Evolutionary conservation across 495 filamentous ascomycete species (phyloP).

Genomic region (Terfezia boudieri): DNA sequence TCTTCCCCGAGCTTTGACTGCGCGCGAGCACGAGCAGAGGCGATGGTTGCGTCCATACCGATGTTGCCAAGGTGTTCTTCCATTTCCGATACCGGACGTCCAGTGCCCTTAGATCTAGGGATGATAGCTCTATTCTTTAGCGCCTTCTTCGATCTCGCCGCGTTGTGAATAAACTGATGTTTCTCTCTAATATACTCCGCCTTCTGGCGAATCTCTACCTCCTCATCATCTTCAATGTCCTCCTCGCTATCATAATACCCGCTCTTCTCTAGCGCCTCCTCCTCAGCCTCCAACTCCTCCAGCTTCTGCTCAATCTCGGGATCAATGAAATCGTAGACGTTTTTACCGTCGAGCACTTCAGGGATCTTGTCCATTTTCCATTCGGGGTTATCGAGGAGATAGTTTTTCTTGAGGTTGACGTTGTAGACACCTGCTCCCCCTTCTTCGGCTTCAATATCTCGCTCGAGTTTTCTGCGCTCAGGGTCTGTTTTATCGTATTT

Average conservation of each 20-base stretch:
- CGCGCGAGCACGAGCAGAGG: slow-evolving; percentile 46
- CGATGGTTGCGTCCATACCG: slow-evolving; percentile 59
- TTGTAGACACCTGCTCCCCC: slow-evolving; percentile 92
- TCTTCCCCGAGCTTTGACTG: slow-evolving; percentile 41
- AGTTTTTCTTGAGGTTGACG: slow-evolving; percentile 70
- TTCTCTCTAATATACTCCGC: slow-evolving; percentile 91
- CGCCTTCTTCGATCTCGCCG: slow-evolving; percentile 72
- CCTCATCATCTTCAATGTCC: slow-evolving; percentile 54
- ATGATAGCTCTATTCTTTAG: slow-evolving; percentile 91
- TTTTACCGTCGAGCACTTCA: slow-evolving; percentile 79
- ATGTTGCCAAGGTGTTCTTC: slow-evolving; percentile 61
- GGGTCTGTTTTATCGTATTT: slow-evolving; percentile 84
- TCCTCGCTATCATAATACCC: slow-evolving; percentile 48
- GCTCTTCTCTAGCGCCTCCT: slow-evolving; percentile 67
- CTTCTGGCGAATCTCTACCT: slow-evolving; percentile 69
- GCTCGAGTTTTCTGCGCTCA: slow-evolving; percentile 49
- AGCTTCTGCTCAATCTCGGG: slow-evolving; percentile 89
- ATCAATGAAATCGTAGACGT: slow-evolving; percentile 91
- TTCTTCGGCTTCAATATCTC: slow-evolving; percentile 78
- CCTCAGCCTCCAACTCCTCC: slow-evolving; percentile 76
- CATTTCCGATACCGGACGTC: slow-evolving; percentile 61
- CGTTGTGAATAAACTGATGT: slow-evolving; percentile 66
- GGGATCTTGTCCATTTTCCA: slow-evolving; percentile 95
- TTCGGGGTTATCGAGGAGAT: slow-evolving; percentile 57
- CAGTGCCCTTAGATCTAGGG: slow-evolving; percentile 47